phyloP scores from a whole-genome alignment of 257 asterid genomes.

The Voacanga thouarsii region DNA sequence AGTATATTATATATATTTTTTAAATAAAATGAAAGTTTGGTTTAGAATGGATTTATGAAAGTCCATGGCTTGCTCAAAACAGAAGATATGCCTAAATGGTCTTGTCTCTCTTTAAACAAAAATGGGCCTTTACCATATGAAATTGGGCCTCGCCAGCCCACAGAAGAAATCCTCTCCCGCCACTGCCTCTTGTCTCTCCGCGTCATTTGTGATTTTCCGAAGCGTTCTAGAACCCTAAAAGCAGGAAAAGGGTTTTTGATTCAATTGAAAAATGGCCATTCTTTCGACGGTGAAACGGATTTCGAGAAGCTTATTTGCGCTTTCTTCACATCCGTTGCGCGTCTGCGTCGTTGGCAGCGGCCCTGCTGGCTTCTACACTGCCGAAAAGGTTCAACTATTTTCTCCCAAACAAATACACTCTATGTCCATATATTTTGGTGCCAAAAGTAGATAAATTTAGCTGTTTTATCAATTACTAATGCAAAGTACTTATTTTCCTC shows the following conservation, averaged over 20 bases:
- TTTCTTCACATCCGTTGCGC: constrained; percentile 48
- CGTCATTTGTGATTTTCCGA: not conserved
- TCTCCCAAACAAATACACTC: not conserved
- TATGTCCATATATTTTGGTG: not conserved
- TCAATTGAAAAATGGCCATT: constrained; percentile 29
- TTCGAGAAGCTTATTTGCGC: constrained; percentile 46
- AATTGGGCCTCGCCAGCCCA: not conserved
- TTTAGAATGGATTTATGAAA: too few species aligned
- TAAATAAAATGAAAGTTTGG: too few species aligned
- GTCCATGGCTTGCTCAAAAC: too few species aligned
- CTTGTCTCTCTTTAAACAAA: too few species aligned
- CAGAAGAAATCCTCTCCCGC: not conserved
- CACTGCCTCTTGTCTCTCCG: not conserved
- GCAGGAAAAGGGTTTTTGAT: not conserved
- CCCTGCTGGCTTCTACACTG: constrained; percentile 95
- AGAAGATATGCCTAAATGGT: too few species aligned
- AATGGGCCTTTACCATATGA: too few species aligned
- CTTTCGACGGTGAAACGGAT: constrained; percentile 28
- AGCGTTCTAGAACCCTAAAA: constrained; percentile 5
- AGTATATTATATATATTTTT: too few species aligned
- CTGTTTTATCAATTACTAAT: not conserved
- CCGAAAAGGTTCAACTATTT: constrained; percentile 58
- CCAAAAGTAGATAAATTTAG: not conserved
- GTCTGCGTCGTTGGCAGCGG: constrained; percentile 87
- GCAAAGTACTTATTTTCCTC: not conserved